Conservation (phyloP, 768 basidiomycete species). For the Dendrothele bispora region DNA sequence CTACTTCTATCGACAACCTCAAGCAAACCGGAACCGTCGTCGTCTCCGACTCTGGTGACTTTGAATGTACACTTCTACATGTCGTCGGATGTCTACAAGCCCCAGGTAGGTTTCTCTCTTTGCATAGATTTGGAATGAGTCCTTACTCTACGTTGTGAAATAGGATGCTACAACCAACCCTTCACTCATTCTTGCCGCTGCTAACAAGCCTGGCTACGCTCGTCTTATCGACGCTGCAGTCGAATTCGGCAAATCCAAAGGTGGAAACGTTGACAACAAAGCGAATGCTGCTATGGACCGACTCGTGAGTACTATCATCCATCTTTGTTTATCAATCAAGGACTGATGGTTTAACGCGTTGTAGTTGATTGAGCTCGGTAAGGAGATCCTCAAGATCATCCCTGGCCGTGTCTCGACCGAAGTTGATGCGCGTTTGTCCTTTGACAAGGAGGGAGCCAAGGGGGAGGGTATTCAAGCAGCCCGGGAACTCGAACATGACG, state of each 20-base stretch:
- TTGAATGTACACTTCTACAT: slow-evolving; percentile 63
- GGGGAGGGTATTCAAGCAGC: too few relatives aligned
- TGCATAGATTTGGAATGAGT: not conserved
- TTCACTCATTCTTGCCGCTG: slow-evolving; percentile 89
- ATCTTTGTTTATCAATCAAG: not conserved
- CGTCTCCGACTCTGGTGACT: slow-evolving; percentile 97
- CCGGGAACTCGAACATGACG: too few relatives aligned
- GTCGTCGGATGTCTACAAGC: slow-evolving; percentile 97
- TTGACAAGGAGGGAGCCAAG: slow-evolving; percentile 92
- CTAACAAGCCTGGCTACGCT: slow-evolving; percentile 85
- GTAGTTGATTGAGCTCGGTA: slow-evolving; percentile 96
- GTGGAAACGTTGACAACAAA: slow-evolving; percentile 74
- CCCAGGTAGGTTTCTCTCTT: slow-evolving; percentile 59
- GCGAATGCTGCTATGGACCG: slow-evolving; percentile 83
- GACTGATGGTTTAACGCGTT: too few relatives aligned
- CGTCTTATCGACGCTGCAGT: slow-evolving; percentile 78
- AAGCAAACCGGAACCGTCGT: slow-evolving; percentile 94
- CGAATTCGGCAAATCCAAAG: slow-evolving; percentile 75
- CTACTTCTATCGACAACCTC: slow-evolving; percentile 79
- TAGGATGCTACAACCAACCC: slow-evolving; percentile 99
- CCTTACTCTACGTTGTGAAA: slow-evolving; percentile 5
- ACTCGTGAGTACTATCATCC: slow-evolving; percentile 59
- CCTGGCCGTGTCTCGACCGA: slow-evolving; percentile 99
- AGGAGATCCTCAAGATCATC: slow-evolving; percentile 91
- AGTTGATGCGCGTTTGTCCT: slow-evolving; percentile 96